phyloP scores from a whole-genome alignment of 495 filamentous ascomycete genomes.

The Talaromyces ruber region DNA sequence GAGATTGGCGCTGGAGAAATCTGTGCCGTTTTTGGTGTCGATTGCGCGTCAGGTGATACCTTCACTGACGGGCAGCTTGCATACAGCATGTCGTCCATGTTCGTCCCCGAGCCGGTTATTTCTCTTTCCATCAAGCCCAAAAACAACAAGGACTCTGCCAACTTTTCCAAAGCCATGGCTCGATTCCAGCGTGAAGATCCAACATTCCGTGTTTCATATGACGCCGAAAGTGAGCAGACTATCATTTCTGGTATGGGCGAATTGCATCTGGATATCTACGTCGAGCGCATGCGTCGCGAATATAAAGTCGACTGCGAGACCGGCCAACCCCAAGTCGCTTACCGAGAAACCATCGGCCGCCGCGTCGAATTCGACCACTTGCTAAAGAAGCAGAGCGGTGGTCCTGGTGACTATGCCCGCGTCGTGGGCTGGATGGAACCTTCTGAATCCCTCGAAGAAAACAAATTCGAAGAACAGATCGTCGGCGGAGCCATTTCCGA shows the following conservation, averaged over 20 bases:
- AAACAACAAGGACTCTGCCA: constrained; percentile 80
- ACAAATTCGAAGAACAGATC: constrained; percentile 80
- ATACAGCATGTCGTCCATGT: constrained; percentile 98
- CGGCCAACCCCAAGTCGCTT: constrained; percentile 95
- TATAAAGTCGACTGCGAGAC: constrained; percentile 93
- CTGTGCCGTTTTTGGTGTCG: constrained; percentile 96
- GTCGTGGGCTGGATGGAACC: constrained; percentile 93
- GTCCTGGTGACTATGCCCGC: constrained; percentile 91
- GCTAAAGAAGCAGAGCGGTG: constrained; percentile 93
- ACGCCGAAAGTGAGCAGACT: constrained; percentile 83
- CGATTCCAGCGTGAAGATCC: constrained; percentile 98
- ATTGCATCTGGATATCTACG: constrained; percentile 92
- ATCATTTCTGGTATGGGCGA: constrained; percentile 99
- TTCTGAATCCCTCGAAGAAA: constrained; percentile 58
- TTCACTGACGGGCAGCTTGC: constrained; percentile 94
- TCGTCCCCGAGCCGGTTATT: constrained; percentile 96
- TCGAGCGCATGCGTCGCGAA: constrained; percentile 96
- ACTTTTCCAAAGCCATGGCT: constrained; percentile 98
- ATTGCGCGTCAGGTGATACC: constrained; percentile 96
- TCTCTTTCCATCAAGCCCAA: constrained; percentile 97
- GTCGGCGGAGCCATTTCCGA: constrained; percentile 87
- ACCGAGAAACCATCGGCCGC: constrained; percentile 84
- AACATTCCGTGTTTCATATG: constrained; percentile 91
- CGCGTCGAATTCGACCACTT: constrained; percentile 81
- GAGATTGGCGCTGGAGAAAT: constrained; percentile 96